Base-by-base conservation (phyloP, 2,329 filamentous ascomycete genomes). In the Didymella pinodella region DNA sequence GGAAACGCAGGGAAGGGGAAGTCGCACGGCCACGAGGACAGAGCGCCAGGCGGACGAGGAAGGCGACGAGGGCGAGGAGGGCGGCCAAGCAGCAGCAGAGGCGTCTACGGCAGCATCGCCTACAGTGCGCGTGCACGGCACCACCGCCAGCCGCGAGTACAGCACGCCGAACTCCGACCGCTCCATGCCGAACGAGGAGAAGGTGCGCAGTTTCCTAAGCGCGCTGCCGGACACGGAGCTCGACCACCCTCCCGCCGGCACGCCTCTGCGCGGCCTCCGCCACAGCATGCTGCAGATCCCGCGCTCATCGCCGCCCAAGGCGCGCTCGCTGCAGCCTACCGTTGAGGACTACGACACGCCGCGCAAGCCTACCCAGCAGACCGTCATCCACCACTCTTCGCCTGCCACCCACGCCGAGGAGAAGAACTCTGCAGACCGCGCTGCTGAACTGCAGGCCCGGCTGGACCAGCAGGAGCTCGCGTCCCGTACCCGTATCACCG, bases 151-250 rank as follows among this genome's bases (percentile, higher is more conserved):
- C 41, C 65, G 64, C 20, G 57, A 59, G 47, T 48, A 53, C 48
- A 68, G 65, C 36, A 70, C 65, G 29, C 65, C 65, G 6, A 52
- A 61, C 8, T 74, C 71, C 5, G 74, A 73, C 46, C 63, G 61
- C 22, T 76, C 75, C 11, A 76, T 77, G 72, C 71, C 72, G 60
- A 71, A 77, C 29, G 72, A 76, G 1, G 75, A 77, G 61, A 77
- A 76, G 54, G 75, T 76, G 20, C 68, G 74, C 45, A 75, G 73
- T 52, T 77, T 76, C 57, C 67, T 77, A 47, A 75, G 73, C 57
- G 73, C 74, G n/a, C 61, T 76, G 38, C 74, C 74, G 38, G 75
- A 77, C 52, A 70, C 72, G 2, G 73, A 75, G 31, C 63, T 75
- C 62, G 71, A 69, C 26, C 65, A 67, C 45, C 68, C 67, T 0